Evolutionary conservation across 345 rosid species (phyloP).

Genomic region (Diplotaxis tenuifolia): DNA sequence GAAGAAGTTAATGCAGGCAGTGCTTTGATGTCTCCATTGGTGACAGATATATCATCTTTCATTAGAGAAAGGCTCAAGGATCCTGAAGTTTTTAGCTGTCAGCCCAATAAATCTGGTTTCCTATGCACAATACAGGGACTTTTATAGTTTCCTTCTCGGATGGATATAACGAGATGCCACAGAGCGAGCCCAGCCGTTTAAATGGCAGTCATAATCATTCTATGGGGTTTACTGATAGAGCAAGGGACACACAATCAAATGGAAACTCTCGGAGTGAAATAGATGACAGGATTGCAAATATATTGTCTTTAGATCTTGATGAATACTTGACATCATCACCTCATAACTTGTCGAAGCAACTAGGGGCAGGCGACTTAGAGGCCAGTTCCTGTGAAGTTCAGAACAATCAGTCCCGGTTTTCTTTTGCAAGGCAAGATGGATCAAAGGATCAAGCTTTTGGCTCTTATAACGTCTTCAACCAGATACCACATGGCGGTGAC

Average conservation of each 20-base stretch:
- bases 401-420: conserved; percentile 79
- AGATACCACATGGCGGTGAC: conserved; percentile 39
- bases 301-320: conserved; percentile 73
- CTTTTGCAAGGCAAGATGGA: conserved; percentile 86
- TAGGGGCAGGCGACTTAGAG: conserved; percentile 54
- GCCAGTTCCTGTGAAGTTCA: conserved; percentile 54
- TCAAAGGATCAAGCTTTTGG: conserved; percentile 45
- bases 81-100: conserved; percentile 61
- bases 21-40: conserved; percentile 25
- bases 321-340: conserved; percentile 73
- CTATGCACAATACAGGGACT: conserved; percentile 41
- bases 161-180: conserved; percentile 43
- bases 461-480: conserved; percentile 39
- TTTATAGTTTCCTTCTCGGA: conserved; percentile 36
- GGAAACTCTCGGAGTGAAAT: conserved; percentile 39
- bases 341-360: conserved; percentile 55
- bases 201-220: conserved; percentile 39
- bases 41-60: conserved; percentile 54
- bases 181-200: conserved; percentile 37
- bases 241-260: conserved; percentile 34
- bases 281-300: conserved; percentile 76
- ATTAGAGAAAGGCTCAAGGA: conserved; percentile 72
- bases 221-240: conserved; percentile 38
- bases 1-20: conserved; percentile 38
- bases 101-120: conserved; percentile 42